Evolutionary conservation across 2,329 filamentous ascomycete species (phyloP), one percentile per base, ranked within the genome.

Genomic region (Plenodomus biglobosus): DNA sequence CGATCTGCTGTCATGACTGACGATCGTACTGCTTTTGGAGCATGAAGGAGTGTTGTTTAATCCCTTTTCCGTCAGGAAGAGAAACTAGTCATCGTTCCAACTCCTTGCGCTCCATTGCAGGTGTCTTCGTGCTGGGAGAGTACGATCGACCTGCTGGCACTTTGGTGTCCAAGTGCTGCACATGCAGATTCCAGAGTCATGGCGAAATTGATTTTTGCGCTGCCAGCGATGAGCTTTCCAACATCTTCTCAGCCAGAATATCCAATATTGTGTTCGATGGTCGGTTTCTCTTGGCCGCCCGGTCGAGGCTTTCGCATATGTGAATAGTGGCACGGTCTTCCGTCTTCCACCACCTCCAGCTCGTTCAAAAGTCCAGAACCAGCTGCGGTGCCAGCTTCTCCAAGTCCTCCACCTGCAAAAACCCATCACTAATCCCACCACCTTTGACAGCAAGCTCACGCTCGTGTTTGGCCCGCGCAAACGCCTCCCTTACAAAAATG

Each of bases 341-440:
- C n/a, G n/a, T n/a, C n/a, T n/a, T n/a, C n/a, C n/a, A n/a, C n/a
- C n/a, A n/a, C n/a, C n/a, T n/a, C n/a, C n/a, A n/a, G n/a, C 24
- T 22, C 16, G 8, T 36, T 75, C 65, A 96, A 55, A 96, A 88
- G 72, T 97, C 92, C 69, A 96, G 78, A 61, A 95, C 73, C 64
- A 96, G 75, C 72, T 95, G 90, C 46, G 89, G 88, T 13, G 88
- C 87, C 61, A 95, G 78, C 73, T 90, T 94, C 75, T 96, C 92
- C 51, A 97, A 68, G 75, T 96, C 92, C 66, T 95, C 90, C 38
- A 95, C 86, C 82, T 94, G 89, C 30, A 92, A 69, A 65, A 92
- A 91, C 3, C 82, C 85, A 49, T 83, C 78, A 58, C 59, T 54
- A 42, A 61, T 53, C 52, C 69, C 50, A 47, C 64, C 55, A 42